These are phyloP conservation scores for Sporothrix luriei DNA, from an alignment of 2,329 filamentous ascomycete species.

Conservation along the genomic window DNA sequence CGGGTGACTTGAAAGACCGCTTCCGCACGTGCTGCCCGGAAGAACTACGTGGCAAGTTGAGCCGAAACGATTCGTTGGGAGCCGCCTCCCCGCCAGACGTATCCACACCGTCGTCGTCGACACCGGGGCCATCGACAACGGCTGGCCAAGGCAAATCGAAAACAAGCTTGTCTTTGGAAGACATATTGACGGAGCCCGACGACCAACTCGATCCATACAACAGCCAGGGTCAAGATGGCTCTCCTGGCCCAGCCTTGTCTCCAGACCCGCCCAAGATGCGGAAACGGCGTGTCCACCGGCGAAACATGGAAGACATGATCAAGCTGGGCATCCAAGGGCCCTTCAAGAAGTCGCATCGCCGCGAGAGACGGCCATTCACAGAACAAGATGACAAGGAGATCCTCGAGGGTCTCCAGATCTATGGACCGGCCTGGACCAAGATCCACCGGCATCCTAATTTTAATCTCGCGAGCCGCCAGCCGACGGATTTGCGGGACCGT, in stretches of 20 bases:
- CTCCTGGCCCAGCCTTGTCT: slow-evolving; percentile 24
- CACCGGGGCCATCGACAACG: slow-evolving; percentile 4
- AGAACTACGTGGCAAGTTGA: slow-evolving; percentile 54
- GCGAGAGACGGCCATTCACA: slow-evolving; percentile 63
- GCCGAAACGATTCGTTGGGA: slow-evolving; percentile 36
- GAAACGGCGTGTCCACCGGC: slow-evolving; percentile 49
- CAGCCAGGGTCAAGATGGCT: slow-evolving; percentile 32
- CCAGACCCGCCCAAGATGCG: slow-evolving; percentile 40
- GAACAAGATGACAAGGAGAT: slow-evolving; percentile 66
- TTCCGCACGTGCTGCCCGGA: slow-evolving; percentile 67
- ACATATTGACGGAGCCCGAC: slow-evolving; percentile 56
- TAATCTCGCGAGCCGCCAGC: slow-evolving; percentile 60
- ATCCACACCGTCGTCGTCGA: neutral
- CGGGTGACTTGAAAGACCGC: slow-evolving; percentile 66
- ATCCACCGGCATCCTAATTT: slow-evolving; percentile 64
- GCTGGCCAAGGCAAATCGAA: slow-evolving; percentile 45
- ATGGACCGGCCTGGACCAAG: slow-evolving; percentile 66
- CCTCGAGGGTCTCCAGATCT: slow-evolving; percentile 59
- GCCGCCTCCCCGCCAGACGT: slow-evolving; percentile 25
- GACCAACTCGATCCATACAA: slow-evolving; percentile 40
- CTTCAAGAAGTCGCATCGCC: slow-evolving; percentile 63
- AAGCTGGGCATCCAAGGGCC: slow-evolving; percentile 62
- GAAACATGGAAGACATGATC: slow-evolving; percentile 49
- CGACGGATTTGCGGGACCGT: slow-evolving; percentile 65
- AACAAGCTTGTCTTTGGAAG: slow-evolving; percentile 57